Conservation (phyloP, 371 early-diverging fungal species). For the Vairimorpha apis region DNA sequence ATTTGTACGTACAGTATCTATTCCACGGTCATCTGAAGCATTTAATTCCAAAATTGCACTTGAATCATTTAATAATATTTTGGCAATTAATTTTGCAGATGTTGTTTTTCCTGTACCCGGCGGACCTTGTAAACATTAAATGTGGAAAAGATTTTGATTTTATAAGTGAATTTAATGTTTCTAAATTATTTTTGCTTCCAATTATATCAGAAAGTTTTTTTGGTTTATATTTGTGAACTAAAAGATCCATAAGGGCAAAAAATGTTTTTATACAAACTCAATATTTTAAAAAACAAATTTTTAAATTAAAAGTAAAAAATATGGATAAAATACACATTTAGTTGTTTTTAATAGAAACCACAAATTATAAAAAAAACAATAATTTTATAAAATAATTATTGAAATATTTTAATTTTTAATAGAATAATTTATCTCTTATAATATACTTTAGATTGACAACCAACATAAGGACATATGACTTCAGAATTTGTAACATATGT, state of each 20-base stretch:
- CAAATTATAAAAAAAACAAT: too few relatives aligned
- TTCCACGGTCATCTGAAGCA: constrained; percentile 95
- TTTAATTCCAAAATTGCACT: constrained; percentile 86
- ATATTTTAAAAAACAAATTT: too few relatives aligned
- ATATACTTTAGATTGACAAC: constrained; percentile 30
- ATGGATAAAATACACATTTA: too few relatives aligned
- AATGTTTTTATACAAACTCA: too few relatives aligned
- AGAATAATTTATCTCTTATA: too few relatives aligned
- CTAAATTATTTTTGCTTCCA: constrained; percentile 83
- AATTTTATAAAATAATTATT: too few relatives aligned
- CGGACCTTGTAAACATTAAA: constrained; percentile 80
- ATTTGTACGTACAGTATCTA: constrained; percentile 87
- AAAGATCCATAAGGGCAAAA: constrained; percentile 36
- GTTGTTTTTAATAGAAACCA: too few relatives aligned
- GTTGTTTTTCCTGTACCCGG: constrained; percentile 99
- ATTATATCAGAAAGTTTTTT: constrained; percentile 75
- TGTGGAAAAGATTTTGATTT: constrained; percentile 87
- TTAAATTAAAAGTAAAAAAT: too few relatives aligned
- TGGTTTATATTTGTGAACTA: constrained; percentile 90
- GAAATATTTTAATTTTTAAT: too few relatives aligned
- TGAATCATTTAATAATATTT: constrained; percentile 75
- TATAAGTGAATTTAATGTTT: constrained; percentile 75
- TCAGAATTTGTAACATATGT: too few relatives aligned
- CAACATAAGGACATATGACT: constrained; percentile 51
- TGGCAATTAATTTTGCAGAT: constrained; percentile 77